These are phyloP conservation scores for Erodium maritimum DNA, from an alignment of 345 rosid genomes.

Conservation along the genomic window DNA sequence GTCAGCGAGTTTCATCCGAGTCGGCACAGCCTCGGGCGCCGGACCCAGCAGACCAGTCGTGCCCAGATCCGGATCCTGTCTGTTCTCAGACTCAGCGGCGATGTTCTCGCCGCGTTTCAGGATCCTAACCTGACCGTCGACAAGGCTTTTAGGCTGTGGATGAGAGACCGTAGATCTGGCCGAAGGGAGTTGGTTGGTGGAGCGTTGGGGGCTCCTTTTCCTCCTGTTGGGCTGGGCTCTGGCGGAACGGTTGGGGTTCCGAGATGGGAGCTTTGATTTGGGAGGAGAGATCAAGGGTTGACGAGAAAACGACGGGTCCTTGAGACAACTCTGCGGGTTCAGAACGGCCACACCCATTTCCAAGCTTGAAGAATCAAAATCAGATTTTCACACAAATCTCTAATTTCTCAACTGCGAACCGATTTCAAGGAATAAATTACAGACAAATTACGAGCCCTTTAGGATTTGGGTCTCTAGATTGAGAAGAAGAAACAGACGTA, in stretches of 20 bases:
- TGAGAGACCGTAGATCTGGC: no score
- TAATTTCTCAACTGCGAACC: no score
- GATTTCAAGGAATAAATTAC: no score
- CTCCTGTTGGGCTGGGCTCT: conserved; percentile 29
- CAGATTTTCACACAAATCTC: no score
- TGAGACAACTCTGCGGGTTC: conserved; percentile 38
- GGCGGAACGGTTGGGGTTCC: conserved; percentile 12
- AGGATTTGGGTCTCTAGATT: background rate
- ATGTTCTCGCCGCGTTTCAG: conserved; percentile 64
- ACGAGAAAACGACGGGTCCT: conserved; percentile 14
- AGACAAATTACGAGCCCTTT: no score
- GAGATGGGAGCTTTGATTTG: conserved; percentile 18
- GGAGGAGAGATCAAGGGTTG: conserved; percentile 18
- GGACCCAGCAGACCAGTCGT: no score
- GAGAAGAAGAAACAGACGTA: background rate
- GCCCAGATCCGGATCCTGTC: conserved; percentile 1
- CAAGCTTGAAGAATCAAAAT: background rate
- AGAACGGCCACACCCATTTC: conserved; percentile 63
- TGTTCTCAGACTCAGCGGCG: background rate
- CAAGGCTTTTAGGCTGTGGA: conserved; percentile 10
- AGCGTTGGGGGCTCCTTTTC: conserved; percentile 27
- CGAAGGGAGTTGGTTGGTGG: conserved; percentile 14
- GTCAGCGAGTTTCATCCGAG: no score
- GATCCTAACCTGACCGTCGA: conserved; percentile 47
- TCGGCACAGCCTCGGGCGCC: no score